A percentile compares a stretch with the other conserved stretches of the same genome.
Conservation (phyloP, 306 rosid genomes). For the Cajanus cajan region DNA sequence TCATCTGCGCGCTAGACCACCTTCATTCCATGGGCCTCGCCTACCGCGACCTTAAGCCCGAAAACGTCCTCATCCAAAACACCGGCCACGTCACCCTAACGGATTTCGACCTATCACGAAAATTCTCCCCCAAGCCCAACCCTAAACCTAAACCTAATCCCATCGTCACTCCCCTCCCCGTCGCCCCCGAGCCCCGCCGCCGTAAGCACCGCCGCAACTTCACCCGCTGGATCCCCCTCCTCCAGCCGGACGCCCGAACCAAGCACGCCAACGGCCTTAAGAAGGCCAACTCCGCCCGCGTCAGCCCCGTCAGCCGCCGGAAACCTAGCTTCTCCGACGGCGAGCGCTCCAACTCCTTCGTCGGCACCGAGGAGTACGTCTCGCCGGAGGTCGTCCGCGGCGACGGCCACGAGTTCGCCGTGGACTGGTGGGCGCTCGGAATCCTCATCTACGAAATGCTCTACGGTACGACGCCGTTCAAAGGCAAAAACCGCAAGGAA, state of each 20-base stretch:
- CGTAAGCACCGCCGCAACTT: slow-evolving; percentile 50
- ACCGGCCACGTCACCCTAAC: slow-evolving; percentile 92
- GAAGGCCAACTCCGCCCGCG: slow-evolving; percentile 85
- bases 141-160: slow-evolving; percentile 47
- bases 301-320: slow-evolving; percentile 82
- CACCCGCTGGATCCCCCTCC: slow-evolving; percentile 54
- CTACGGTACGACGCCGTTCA: slow-evolving; percentile 86
- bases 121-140: slow-evolving; percentile 56
- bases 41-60: slow-evolving; percentile 92
- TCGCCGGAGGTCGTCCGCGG: slow-evolving; percentile 93
- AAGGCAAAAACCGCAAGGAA: slow-evolving; percentile 76
- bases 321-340: slow-evolving; percentile 67
- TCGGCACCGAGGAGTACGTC: slow-evolving; percentile 93
- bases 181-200: not conserved
- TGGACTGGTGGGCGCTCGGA: slow-evolving; percentile 98
- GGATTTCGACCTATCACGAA: slow-evolving; percentile 96
- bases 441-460: slow-evolving; percentile 78
- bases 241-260: not conserved
- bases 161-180: too few species aligned
- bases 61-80: slow-evolving; percentile 77
- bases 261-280: slow-evolving; percentile 24
- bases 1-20: slow-evolving; percentile 78
- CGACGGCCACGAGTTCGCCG: slow-evolving; percentile 92
- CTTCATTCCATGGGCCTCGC: slow-evolving; percentile 81
- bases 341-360: slow-evolving; percentile 87